phyloP scores from a whole-genome alignment of 192 early-diverging fungal genomes.

The Mortierella antarctica region DNA sequence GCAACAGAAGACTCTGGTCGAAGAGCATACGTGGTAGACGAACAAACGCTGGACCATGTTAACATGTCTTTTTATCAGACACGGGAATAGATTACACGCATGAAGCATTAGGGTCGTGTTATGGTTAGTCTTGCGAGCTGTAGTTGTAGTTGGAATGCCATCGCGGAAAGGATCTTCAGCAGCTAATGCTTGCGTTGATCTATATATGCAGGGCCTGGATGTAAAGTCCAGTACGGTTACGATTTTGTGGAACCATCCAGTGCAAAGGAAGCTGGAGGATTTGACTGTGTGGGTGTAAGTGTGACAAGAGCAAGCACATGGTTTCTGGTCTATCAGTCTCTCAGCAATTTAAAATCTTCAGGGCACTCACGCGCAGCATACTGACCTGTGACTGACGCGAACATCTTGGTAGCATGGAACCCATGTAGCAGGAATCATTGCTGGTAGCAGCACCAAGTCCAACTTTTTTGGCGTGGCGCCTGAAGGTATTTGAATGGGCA shows the following conservation, averaged over 20 bases:
- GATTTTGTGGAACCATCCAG: constrained; percentile 63
- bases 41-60: not conserved
- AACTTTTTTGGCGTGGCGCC: constrained; percentile 86
- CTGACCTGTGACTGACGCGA: too few relatives aligned
- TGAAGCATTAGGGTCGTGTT: constrained; percentile 72
- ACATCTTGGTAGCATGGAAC: constrained; percentile 59
- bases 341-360: too few relatives aligned
- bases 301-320: too few relatives aligned
- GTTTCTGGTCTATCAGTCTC: too few relatives aligned
- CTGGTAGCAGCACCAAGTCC: constrained; percentile 60
- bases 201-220: constrained; percentile 46
- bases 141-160: not conserved
- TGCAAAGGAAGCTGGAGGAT: constrained; percentile 9
- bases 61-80: constrained; percentile 20
- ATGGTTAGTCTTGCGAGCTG: constrained; percentile 42
- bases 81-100: constrained; percentile 67
- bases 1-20: too few relatives aligned
- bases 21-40: not conserved
- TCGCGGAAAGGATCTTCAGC: too few relatives aligned
- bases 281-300: constrained; percentile 42
- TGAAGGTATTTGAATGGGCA: constrained; percentile 53
- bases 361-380: not conserved
- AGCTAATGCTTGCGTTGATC: too few relatives aligned
- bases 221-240: constrained; percentile 67
- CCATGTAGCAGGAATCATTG: constrained; percentile 77